phyloP scores from a whole-genome alignment of 1,284 basidiomycete species.

The Puccinia polysora region DNA sequence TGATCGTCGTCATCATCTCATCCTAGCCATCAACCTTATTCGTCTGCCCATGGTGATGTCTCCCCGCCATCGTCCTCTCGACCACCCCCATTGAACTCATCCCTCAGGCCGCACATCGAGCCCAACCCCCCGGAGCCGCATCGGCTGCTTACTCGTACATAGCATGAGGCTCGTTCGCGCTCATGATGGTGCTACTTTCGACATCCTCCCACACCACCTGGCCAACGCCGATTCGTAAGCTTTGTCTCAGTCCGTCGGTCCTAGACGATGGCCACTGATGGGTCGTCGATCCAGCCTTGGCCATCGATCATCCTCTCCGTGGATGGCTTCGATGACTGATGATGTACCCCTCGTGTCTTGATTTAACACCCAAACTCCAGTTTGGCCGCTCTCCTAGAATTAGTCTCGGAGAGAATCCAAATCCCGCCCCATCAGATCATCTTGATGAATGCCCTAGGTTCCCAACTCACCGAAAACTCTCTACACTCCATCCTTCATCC shows the following conservation, averaged over 20 bases:
- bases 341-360: too few relatives aligned
- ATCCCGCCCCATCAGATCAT: constrained; percentile 25
- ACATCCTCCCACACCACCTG: constrained; percentile 28
- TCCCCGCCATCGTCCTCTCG: too few relatives aligned
- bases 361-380: not conserved
- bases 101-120: too few relatives aligned
- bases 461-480: constrained; percentile 35
- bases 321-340: too few relatives aligned
- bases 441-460: constrained; percentile 35
- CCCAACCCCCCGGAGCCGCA: too few relatives aligned
- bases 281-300: not conserved
- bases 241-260: not conserved
- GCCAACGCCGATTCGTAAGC: constrained; percentile 14
- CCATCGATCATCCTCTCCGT: too few relatives aligned
- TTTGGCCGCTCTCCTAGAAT: constrained; percentile 16
- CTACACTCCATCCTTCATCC: constrained; percentile 30
- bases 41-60: too few relatives aligned
- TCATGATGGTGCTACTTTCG: constrained; percentile 41
- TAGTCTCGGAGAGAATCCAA: constrained; percentile 22
- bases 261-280: not conserved
- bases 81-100: too few relatives aligned
- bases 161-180: constrained; percentile 40
- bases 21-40: too few relatives aligned
- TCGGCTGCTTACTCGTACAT: too few relatives aligned
- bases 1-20: too few relatives aligned